Evolutionary conservation across 768 basidiomycete species (phyloP), one percentile per base, ranked within the genome.

Genomic region (Leccinellum albellum): DNA sequence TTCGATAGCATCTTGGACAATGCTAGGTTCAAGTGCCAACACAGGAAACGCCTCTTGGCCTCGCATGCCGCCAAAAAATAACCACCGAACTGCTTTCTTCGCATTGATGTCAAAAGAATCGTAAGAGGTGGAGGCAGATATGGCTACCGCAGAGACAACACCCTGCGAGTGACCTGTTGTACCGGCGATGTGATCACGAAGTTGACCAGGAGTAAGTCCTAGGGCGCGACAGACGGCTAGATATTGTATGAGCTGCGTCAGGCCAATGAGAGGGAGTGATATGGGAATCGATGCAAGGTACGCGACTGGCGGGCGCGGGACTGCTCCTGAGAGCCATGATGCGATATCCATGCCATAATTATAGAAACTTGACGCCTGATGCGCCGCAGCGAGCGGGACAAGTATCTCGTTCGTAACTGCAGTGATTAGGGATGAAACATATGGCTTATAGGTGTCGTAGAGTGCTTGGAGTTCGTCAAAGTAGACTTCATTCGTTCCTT

Each of bases 111-210:
- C 76, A 73, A 93, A 91, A 3, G 87, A 85, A 48, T 87, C 86
- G 59, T 86, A 85, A 24, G 86, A 84, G 17, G 79, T 78, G 5
- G 94, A 93, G 5, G 91, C 85, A 7, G 95, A 82, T 66, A 98
- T 85, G 37, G 83, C 87, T 52, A 95, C 83, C n/a, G 97, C 97
- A 13, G 95, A 92, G 49, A 97, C 87, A 64, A 99, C 85, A 62
- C 97, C 97, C 73, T 98, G 96, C 2, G 95, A 98, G 75, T 99
- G 97, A 31, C 97, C 97, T 15, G 97, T 98, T 3, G 94, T 85
- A 32, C 96, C 96, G 10, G 83, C 78, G 54, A 98, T 80, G 47
- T 82, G 82, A 47, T 79, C 74, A 37, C 90, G 85, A 70, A 97
- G 80, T 66, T 95, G 84, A 9, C 86, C 91, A 1, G 94, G 94